Evolutionary conservation across 208 protist genomes (phyloP), one percentile per base, ranked within the genome.

Genomic region (Hexamita inflata): DNA sequence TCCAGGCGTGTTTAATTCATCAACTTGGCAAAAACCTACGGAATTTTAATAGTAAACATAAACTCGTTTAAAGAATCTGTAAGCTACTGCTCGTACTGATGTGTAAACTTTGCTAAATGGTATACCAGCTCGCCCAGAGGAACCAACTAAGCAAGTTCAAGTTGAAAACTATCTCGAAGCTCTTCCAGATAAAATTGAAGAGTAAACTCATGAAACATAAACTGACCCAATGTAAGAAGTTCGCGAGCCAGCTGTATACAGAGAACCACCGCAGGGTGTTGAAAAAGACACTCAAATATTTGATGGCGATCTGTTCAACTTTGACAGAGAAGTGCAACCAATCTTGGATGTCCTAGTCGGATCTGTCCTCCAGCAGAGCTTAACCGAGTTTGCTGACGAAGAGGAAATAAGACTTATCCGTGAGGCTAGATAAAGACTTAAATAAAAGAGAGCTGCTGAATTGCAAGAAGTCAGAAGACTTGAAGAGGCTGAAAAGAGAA

Each of bases 131-230:
- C 11, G 7, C 9, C 64, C 64, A n/a, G 9, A n/a, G n/a, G 30
- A 42, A 15, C 64, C 64, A 4, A 42, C 64, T 15, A 45, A 45
- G 4, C 64, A n/a, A 30, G 40, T 70, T 45, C 64, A 70, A 70
- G 42, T 34, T 57, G 64, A 7, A 30, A 7, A n/a, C 9, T 70
- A 45, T 45, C 35, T 70, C 9, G 64, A 70, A 38, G 64, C 64
- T n/a, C 42, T 42, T 45, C 64, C 64, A 70, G 64, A 70, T 45
- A 13, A 45, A n/a, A 70, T 70, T 38, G 64, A 70, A n/a, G 64
- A 70, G 40, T 9, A 9, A 9, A 38, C 30, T 34, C 11, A 7
- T 11, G 15, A 32, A 15, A 70, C 64, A 11, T 38, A 70, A 38
- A 70, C 64, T 45, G 64, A 70, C 35, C 64, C 64, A 11, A 70